Percentiles rank a stretch among this genome's conserved stretches.
phyloP scores from a whole-genome alignment of 306 rosid genomes.

The Cucurbita moschata region DNA sequence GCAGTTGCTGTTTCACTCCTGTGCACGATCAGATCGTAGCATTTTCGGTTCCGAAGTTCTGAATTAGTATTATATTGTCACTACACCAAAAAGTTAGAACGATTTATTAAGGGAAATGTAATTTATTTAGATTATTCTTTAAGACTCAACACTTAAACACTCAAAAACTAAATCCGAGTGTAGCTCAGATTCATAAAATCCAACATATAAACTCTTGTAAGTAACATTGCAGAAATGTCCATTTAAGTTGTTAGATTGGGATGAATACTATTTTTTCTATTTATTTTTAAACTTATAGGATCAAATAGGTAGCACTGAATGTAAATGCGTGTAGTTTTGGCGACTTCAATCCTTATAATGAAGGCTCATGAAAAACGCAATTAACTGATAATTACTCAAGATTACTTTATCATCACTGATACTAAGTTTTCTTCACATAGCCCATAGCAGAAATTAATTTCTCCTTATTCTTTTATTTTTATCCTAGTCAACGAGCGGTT shows the following conservation, averaged over 20 bases:
- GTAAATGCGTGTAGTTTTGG: not conserved
- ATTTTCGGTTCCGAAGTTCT: not conserved
- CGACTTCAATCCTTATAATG: not conserved
- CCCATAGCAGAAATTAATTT: not conserved
- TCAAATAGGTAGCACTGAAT: not conserved
- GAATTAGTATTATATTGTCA: not conserved
- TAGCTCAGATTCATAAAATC: not conserved
- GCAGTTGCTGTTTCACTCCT: not conserved
- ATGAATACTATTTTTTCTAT: not conserved
- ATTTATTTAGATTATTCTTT: not conserved
- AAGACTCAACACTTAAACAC: not conserved
- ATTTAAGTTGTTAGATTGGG: not conserved
- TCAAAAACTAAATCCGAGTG: not conserved
- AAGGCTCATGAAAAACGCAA: not conserved
- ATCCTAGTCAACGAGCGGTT: constrained; percentile 78
- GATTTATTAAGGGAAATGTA: not conserved
- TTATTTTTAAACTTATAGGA: not conserved
- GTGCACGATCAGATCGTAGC: not conserved
- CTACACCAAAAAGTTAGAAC: not conserved
- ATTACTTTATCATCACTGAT: not conserved
- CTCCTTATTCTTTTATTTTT: not conserved
- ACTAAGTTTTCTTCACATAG: not conserved
- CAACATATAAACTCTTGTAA: not conserved
- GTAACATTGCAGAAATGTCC: not conserved
- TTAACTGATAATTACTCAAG: not conserved